Conservation (phyloP, 352 stramenopile genomes). For the Ophiocytium majus region DNA sequence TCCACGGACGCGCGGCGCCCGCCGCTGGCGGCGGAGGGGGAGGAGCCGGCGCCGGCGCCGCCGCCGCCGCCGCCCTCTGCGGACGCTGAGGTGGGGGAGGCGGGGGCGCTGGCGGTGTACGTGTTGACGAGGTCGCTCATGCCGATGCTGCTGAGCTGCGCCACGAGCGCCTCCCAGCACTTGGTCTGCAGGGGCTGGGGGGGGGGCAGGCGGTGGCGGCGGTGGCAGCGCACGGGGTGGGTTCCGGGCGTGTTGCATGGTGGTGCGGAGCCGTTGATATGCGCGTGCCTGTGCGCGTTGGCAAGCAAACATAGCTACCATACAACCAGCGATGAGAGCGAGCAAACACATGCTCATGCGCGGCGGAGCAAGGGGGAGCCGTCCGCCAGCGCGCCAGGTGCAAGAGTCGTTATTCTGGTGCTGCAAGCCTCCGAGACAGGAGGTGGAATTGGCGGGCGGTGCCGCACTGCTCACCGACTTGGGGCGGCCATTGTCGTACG, state of each 20-base stretch:
- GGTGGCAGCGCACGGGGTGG: not conserved
- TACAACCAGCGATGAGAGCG: not conserved
- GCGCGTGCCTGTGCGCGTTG: not conserved
- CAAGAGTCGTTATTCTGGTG: not conserved
- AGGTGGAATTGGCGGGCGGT: not conserved
- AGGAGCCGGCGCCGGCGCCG: constrained; percentile 24
- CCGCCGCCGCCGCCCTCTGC: constrained; percentile 19
- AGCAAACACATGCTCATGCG: not conserved
- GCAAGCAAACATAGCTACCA: not conserved
- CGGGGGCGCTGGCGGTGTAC: constrained; percentile 17
- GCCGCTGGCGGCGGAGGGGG: too few species aligned
- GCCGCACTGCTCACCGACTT: not conserved
- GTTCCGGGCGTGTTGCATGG: not conserved
- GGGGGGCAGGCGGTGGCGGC: not conserved
- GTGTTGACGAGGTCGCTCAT: constrained; percentile 25
- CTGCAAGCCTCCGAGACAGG: not conserved
- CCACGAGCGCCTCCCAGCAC: not conserved
- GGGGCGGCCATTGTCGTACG: not conserved
- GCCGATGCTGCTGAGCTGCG: constrained; percentile 1
- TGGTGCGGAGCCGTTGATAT: not conserved
- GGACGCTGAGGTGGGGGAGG: not conserved
- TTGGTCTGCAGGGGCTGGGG: constrained; percentile 7
- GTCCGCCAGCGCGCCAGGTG: constrained; percentile 16
- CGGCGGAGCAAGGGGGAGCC: too few species aligned
- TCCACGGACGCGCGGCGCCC: too few species aligned